Evolutionary conservation across 305 asterid species (phyloP).

Genomic region (Fraxinus floribunda): DNA sequence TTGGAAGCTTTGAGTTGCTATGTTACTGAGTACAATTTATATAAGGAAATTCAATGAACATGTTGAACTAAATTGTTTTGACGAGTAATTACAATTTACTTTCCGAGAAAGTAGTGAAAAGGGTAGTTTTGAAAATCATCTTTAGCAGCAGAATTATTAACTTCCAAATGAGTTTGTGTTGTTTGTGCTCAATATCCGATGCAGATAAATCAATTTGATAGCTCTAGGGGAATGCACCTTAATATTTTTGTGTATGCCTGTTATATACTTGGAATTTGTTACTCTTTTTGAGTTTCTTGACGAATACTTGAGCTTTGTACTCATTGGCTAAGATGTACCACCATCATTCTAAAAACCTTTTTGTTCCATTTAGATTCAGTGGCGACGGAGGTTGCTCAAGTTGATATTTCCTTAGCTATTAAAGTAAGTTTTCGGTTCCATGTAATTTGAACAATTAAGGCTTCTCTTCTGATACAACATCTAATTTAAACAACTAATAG

Average conservation of each 20-base stretch:
- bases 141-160: background rate
- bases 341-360: background rate
- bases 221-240: background rate
- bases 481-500: slow-evolving; percentile 25
- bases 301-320: background rate
- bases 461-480: background rate
- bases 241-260: background rate
- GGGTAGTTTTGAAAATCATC: background rate
- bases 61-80: background rate
- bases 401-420: slow-evolving; percentile 44
- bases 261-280: background rate
- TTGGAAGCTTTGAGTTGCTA: background rate
- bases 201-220: background rate
- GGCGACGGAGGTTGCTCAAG: slow-evolving; percentile 37
- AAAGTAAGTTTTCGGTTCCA: slow-evolving; percentile 53
- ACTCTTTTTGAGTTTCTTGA: background rate
- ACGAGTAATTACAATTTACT: background rate
- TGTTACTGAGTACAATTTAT: background rate
- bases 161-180: background rate
- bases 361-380: slow-evolving; percentile 37
- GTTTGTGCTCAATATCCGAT: background rate
- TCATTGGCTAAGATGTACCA: background rate
- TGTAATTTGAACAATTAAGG: background rate
- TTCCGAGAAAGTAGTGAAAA: background rate
- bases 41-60: background rate